Evolutionary conservation across 371 early-diverging fungal genomes (phyloP).

Genomic region (Polyrhizophydium stewartii): DNA sequence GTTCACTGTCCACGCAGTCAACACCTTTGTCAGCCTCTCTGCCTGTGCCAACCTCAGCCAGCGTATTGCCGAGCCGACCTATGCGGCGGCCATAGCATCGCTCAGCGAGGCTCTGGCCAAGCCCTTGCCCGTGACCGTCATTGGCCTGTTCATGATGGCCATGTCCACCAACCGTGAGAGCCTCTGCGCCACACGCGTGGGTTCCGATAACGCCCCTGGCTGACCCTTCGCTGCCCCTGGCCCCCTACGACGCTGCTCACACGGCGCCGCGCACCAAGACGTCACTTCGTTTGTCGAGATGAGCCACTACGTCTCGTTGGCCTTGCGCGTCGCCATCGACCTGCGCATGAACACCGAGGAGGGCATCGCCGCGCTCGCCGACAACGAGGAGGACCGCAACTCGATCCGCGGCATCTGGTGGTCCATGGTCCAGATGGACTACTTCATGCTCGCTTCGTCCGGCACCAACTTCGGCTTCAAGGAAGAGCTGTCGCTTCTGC

Average conservation of each 20-base stretch:
- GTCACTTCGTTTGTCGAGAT: background rate
- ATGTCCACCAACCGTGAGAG: background rate
- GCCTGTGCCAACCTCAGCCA: background rate
- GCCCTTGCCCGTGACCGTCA: background rate
- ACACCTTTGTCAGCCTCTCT: background rate
- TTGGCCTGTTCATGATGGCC: background rate
- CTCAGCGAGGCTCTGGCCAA: background rate
- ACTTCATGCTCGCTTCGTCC: background rate
- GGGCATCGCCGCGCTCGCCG: slow-evolving; percentile 4
- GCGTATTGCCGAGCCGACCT: background rate
- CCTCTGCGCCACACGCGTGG: background rate
- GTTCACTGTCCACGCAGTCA: background rate
- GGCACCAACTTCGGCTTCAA: no score
- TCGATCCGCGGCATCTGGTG: slow-evolving; percentile 11
- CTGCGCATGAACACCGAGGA: slow-evolving; percentile 14
- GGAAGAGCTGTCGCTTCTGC: slow-evolving; percentile 1
- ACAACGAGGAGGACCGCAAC: slow-evolving; percentile 1
- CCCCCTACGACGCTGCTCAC: background rate
- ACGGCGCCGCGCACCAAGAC: background rate
- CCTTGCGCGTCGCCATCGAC: background rate
- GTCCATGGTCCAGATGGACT: background rate
- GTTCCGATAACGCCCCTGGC: background rate
- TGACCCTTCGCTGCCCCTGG: background rate
- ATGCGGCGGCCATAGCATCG: background rate
- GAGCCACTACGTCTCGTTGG: background rate